Conservation (phyloP, 2,329 filamentous ascomycete genomes). For the Paecilomyces formosus region DNA sequence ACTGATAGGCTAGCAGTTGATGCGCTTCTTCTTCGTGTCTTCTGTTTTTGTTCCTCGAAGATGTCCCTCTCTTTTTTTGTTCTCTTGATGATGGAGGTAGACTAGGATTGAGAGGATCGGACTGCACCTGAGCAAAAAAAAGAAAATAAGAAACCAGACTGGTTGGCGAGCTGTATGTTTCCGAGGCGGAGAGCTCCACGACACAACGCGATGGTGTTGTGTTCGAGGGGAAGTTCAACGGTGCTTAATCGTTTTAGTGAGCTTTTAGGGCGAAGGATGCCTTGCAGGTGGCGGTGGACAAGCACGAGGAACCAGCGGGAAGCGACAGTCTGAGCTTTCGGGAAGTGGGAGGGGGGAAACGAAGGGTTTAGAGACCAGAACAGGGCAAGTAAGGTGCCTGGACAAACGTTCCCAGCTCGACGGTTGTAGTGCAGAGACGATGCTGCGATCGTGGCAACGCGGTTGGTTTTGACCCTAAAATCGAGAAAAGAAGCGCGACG, state of each 20-base stretch:
- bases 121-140: not conserved
- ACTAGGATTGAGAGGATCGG: not conserved
- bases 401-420: conserved; percentile 6
- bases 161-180: not conserved
- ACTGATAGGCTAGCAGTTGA: not conserved
- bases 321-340: conserved; percentile 11
- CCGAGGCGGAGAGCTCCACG: not conserved
- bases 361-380: conserved; percentile 13
- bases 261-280: conserved; percentile 27
- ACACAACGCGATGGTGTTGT: conserved; percentile 5
- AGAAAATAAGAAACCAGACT: not conserved
- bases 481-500: conserved; percentile 14
- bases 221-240: conserved; percentile 3
- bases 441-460: conserved; percentile 19
- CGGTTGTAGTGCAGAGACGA: conserved; percentile 10
- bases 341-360: conserved; percentile 5
- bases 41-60: not conserved
- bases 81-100: not conserved
- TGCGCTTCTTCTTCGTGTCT: not conserved
- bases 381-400: conserved; percentile 6
- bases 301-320: conserved; percentile 28
- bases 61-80: not conserved
- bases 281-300: conserved; percentile 29
- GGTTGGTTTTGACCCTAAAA: conserved; percentile 25
- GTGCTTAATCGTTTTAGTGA: conserved; percentile 35